A percentile compares a stretch with the other conserved stretches of the same genome.
Evolutionary conservation across 495 filamentous ascomycete genomes (phyloP).

Genomic region (Neurospora tetraspora): DNA sequence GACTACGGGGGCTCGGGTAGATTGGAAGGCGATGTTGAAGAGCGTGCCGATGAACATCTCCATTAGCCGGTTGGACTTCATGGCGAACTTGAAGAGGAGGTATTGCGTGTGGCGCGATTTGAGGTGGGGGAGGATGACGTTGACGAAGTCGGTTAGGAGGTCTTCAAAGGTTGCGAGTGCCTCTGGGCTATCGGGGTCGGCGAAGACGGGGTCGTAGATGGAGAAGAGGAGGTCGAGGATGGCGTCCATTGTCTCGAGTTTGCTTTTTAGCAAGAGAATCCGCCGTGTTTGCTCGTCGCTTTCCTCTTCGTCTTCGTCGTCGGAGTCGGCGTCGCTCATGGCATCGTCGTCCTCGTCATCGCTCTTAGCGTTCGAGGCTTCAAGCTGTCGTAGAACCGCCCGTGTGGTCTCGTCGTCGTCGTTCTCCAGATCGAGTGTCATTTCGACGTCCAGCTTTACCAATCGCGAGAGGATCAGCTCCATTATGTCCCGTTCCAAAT

Average conservation of each 20-base stretch:
- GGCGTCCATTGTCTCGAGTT: slow-evolving; percentile 85
- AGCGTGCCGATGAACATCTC: slow-evolving; percentile 75
- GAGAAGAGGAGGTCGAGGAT: slow-evolving; percentile 84
- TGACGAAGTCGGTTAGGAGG: slow-evolving; percentile 70
- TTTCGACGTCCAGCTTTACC: slow-evolving; percentile 84
- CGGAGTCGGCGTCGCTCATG: slow-evolving; percentile 43
- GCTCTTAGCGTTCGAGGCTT: slow-evolving; percentile 24
- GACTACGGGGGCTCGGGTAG: slow-evolving; percentile 51
- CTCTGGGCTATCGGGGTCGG: slow-evolving; percentile 36
- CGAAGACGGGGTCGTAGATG: slow-evolving; percentile 63
- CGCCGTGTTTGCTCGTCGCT: slow-evolving; percentile 32
- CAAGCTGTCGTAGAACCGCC: slow-evolving; percentile 35
- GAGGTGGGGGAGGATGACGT: slow-evolving; percentile 62
- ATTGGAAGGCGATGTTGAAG: slow-evolving; percentile 46
- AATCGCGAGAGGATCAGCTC: slow-evolving; percentile 71
- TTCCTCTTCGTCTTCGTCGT: slow-evolving; percentile 38
- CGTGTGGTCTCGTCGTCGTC: slow-evolving; percentile 41
- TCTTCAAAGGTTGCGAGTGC: slow-evolving; percentile 53
- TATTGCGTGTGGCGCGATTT: slow-evolving; percentile 26
- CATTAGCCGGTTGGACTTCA: slow-evolving; percentile 60
- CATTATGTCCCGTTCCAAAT: slow-evolving; percentile 74
- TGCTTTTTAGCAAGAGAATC: slow-evolving; percentile 58
- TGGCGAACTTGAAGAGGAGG: slow-evolving; percentile 82
- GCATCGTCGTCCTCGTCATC: slow-evolving; percentile 49
- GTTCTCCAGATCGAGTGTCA: slow-evolving; percentile 78